Evolutionary conservation across 345 rosid genomes (phyloP).

Genomic region (Euphorbia tirucalli): DNA sequence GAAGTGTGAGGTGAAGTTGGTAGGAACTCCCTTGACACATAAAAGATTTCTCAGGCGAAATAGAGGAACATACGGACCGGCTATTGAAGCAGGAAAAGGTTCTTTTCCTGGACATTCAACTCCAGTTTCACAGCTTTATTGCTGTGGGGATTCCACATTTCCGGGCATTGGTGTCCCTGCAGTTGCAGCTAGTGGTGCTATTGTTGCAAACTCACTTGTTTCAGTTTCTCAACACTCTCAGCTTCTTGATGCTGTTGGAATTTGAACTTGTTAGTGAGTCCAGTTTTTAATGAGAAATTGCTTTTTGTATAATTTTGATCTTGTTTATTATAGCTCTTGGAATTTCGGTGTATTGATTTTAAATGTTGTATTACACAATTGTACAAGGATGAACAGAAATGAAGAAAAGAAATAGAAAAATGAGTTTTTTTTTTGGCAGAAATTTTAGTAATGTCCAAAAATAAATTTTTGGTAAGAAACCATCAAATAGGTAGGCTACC

Average conservation of each 20-base stretch:
- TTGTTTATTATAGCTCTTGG: not conserved
- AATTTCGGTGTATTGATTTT: not conserved
- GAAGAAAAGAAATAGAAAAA: not conserved
- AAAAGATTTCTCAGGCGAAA: constrained; percentile 71
- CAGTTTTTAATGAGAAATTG: too few species aligned
- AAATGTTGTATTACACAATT: not conserved
- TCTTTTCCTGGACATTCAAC: constrained; percentile 84
- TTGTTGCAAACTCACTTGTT: constrained; percentile 82
- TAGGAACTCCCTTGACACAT: constrained; percentile 88
- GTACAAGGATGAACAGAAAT: not conserved
- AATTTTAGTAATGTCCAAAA: too few species aligned
- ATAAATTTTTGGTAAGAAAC: too few species aligned
- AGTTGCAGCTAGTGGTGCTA: constrained; percentile 91
- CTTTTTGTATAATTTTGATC: not conserved
- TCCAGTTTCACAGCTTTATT: constrained; percentile 69
- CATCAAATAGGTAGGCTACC: too few species aligned
- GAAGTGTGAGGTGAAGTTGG: constrained; percentile 74
- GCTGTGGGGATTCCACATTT: constrained; percentile 92
- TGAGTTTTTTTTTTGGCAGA: not conserved
- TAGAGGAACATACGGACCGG: constrained; percentile 87
- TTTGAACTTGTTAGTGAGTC: constrained; percentile 34
- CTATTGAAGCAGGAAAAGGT: constrained; percentile 76
- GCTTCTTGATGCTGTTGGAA: constrained; percentile 85
- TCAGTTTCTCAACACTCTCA: constrained; percentile 72
- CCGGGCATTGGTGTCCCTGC: constrained; percentile 95